Base-by-base conservation (phyloP, 2,329 filamentous ascomycete genomes). In the Beauveria caledonica region DNA sequence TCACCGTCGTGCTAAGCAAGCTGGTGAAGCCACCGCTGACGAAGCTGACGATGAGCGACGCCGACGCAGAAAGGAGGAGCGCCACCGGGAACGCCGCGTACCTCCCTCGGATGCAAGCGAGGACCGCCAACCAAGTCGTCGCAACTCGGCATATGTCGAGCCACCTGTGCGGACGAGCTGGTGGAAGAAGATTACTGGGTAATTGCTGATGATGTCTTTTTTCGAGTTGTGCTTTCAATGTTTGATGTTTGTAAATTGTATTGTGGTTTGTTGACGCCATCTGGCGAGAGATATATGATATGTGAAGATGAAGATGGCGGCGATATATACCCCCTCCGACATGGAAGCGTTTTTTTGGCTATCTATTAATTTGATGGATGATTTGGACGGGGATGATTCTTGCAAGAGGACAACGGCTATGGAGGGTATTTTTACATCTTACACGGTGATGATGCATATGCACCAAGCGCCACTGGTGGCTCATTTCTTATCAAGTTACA, bases 41-140 rank as follows among this genome's bases (percentile, higher is more conserved):
- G 73, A 78, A 46, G 71, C 71, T 3, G 77, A 80, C 25, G 77
- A 80, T 56, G 73, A 73, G 60, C 73, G 75, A 55, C 72, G 74
- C 40, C 72, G 77, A n/a, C 73, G 75, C 19, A 75, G 78, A 54
- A 77, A 75, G 51, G 79, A 77, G 49, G 76, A 77, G 64, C 76
- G 73, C 23, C 73, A 73, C 40, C 67, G 67, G 8, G 68, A 70
- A 13, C 58, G 46, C 27, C 63, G 63, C n/a, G 66, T 49, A 19
- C 40, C 60, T 4, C 42, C 44, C 3, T 60, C 56, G 13, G 60
- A 62, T 15, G 60, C 42, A 13, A 60, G 60, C 23, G 56, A 60
- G 25, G 56, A 62, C 13, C 49, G 50, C 33, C 48, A 49, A 11
- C 45, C 45, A 5, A 56, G 57, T 27, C 50, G 60, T 3, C 56